Percentiles rank a stretch among this genome's conserved stretches.
Evolutionary conservation across 169 alveolate genomes (phyloP).

Genomic region (Eimeria tenella): DNA sequence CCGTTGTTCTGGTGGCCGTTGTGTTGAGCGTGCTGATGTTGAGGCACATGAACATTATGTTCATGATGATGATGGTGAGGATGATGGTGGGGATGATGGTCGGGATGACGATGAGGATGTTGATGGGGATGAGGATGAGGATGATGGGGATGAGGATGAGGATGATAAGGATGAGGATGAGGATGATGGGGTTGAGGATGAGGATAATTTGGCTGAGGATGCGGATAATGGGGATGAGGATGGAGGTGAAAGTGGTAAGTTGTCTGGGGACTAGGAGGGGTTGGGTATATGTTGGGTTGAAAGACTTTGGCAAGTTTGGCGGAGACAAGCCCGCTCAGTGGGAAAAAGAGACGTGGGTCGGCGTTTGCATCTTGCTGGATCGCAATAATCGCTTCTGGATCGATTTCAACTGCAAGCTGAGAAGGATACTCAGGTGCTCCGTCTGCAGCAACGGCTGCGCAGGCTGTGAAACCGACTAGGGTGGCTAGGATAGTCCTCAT

Average conservation of each 20-base stretch:
- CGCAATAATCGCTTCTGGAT: neutral
- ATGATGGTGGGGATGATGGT: neutral
- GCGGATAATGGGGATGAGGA: neutral
- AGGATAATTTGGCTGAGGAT: neutral
- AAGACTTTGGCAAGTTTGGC: conserved; percentile 11
- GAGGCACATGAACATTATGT: neutral
- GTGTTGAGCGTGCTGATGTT: neutral
- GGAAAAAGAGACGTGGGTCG: conserved; percentile 36
- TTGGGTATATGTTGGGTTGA: neutral
- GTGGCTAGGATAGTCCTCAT: conserved; percentile 1
- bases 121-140: neutral
- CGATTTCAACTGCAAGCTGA: conserved; percentile 29
- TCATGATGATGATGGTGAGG: neutral
- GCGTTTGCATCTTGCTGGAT: conserved; percentile 28
- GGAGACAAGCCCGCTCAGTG: conserved; percentile 38
- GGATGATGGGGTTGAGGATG: neutral
- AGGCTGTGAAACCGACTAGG: neutral
- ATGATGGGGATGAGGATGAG: neutral
- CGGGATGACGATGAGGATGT: neutral
- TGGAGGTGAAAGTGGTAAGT: neutral
- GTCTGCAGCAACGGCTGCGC: conserved; percentile 27
- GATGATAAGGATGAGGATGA: neutral
- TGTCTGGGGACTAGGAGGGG: neutral
- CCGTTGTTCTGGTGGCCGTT: neutral
- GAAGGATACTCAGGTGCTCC: neutral